Conservation (phyloP, 2,329 filamentous ascomycete genomes). For the Pseudocercospora fijiensis region DNA sequence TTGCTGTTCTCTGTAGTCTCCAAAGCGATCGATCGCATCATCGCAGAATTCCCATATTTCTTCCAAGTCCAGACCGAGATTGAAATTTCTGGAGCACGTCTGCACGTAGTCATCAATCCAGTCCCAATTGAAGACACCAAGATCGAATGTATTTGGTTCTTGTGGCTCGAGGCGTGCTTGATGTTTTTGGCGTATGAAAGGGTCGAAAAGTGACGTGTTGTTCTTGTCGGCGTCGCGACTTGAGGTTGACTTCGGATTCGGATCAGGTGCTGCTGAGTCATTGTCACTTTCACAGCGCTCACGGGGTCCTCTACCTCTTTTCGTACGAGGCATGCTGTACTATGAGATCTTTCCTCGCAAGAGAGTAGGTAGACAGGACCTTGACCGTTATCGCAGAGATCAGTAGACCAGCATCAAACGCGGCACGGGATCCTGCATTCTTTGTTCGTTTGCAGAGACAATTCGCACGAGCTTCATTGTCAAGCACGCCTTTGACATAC, state of each 20-base stretch:
- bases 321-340: background rate
- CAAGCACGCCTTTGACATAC: background rate
- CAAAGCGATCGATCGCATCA: background rate
- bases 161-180: background rate
- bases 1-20: background rate
- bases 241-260: background rate
- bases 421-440: background rate
- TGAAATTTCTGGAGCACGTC: background rate
- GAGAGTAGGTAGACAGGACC: background rate
- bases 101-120: background rate
- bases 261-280: background rate
- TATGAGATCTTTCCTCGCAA: background rate
- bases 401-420: background rate
- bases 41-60: background rate
- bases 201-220: background rate
- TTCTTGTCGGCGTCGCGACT: background rate
- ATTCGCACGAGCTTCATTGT: background rate
- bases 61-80: background rate
- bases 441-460: conserved; percentile 3
- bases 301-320: background rate
- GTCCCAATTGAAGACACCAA: background rate
- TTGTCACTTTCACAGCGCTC: background rate
- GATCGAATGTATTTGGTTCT: background rate
- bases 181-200: background rate
- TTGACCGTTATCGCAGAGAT: background rate